Evolutionary conservation across 495 filamentous ascomycete species (phyloP).

Genomic region (Podospora bellae-mahoneyi): DNA sequence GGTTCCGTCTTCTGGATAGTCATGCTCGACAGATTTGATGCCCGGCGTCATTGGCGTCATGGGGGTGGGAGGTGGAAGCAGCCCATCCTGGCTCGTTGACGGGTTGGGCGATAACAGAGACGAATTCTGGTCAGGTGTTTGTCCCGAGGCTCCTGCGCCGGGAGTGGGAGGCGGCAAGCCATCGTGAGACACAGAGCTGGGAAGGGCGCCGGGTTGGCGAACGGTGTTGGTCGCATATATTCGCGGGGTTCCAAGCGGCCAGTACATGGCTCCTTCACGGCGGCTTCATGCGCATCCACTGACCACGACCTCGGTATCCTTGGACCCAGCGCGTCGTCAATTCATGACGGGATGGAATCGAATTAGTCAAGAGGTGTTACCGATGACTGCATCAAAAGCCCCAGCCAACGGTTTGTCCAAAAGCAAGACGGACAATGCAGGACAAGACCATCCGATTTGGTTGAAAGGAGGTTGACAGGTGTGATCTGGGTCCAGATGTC

Average conservation of each 20-base stretch:
- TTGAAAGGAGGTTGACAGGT: neutral
- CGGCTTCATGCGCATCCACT: constrained; percentile 31
- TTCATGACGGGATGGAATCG: constrained; percentile 25
- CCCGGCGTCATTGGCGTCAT: constrained; percentile 50
- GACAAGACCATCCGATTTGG: neutral
- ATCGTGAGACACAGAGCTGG: constrained; percentile 42
- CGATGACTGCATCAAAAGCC: neutral
- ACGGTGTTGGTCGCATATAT: constrained; percentile 70
- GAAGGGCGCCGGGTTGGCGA: constrained; percentile 48
- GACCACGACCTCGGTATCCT: constrained; percentile 20
- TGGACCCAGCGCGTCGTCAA: constrained; percentile 19
- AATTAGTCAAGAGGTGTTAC: neutral
- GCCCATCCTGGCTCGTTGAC: constrained; percentile 27
- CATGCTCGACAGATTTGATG: constrained; percentile 52
- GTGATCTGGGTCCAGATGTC: too few species aligned
- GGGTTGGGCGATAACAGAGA: constrained; percentile 29
- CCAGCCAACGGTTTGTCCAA: neutral
- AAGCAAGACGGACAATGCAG: neutral
- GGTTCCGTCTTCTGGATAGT: constrained; percentile 35
- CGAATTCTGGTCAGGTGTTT: constrained; percentile 25
- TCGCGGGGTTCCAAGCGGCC: constrained; percentile 87
- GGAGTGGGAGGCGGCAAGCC: constrained; percentile 34
- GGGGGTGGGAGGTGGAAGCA: constrained; percentile 40
- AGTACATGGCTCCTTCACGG: constrained; percentile 72
- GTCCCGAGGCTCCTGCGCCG: constrained; percentile 13